These are phyloP conservation scores for Podosphaera aphanis DNA, from an alignment of 2,329 filamentous ascomycete genomes.

Conservation along the genomic window DNA sequence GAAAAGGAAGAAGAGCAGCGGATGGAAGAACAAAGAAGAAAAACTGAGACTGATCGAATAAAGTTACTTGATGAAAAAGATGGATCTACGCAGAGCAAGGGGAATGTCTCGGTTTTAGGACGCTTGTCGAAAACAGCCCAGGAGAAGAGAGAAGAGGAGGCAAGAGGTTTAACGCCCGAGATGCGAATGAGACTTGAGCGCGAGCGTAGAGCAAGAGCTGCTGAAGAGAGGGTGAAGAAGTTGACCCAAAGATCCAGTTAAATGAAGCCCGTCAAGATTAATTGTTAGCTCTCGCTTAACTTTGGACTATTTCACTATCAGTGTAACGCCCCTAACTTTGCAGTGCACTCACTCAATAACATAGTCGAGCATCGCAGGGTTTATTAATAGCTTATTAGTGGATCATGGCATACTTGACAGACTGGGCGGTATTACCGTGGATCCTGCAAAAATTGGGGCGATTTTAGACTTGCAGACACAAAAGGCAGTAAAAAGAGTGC, in stretches of 20 bases:
- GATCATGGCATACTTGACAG: too few species aligned
- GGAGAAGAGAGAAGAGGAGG: conserved; percentile 64
- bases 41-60: conserved; percentile 51
- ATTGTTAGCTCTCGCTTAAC: too few species aligned
- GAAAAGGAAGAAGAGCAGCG: conserved; percentile 47
- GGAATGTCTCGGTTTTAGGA: conserved; percentile 28
- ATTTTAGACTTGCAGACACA: too few species aligned
- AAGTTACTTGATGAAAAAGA: conserved; percentile 37
- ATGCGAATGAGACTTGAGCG: conserved; percentile 66
- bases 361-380: too few species aligned
- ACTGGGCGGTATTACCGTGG: too few species aligned
- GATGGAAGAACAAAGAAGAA: conserved; percentile 46
- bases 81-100: conserved; percentile 25
- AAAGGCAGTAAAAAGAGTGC: too few species aligned
- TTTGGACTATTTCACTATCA: too few species aligned
- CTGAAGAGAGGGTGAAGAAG: conserved; percentile 57
- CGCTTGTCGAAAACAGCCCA: conserved; percentile 48
- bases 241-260: conserved; percentile 1
- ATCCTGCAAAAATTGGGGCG: too few species aligned
- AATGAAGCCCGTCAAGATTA: too few species aligned
- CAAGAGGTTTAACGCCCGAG: conserved; percentile 65
- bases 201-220: conserved; percentile 72
- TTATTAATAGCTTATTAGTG: too few species aligned
- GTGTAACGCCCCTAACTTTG: too few species aligned
- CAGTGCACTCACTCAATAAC: too few species aligned